Base-by-base conservation (phyloP, 768 basidiomycete genomes). In the Gloeopeniophorella convolvens region DNA sequence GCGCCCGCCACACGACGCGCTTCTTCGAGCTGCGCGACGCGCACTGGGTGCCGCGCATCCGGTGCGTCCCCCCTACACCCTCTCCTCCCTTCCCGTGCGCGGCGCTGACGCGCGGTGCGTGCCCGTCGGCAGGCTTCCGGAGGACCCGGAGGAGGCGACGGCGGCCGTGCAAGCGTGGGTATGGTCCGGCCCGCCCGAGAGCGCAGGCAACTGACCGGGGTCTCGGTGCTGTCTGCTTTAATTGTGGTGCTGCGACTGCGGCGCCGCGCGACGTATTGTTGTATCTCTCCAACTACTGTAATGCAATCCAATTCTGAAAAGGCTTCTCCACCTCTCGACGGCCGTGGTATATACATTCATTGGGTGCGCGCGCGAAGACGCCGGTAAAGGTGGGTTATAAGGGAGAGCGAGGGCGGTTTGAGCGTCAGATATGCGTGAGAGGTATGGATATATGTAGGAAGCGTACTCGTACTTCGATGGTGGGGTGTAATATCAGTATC, bases 1-100 rank as follows among this genome's bases (percentile, higher is more conserved):
- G 88, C 5, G 72, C 78, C 56, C 69, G 68, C 43, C 83, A 87
- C 59, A 69, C 75, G n/a, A 80, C 89, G 40, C 74, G 85, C 58
- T 98, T 85, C 71, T 99, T 99, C 68, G 77, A 80, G 65, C 68
- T 77, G 59, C 70, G 70, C 46, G 80, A 88, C 51, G 89, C 89
- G 5, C 80, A 82, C 59, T 97, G 90, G 86, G 70, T 77, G 54
- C 90, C 93, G 2, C 89, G 83, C 63, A 68, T 97, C 57, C 70
- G 67, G 86, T 88, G 62, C 53, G 85, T 73, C 23, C 26, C 33
- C 31, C 40, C 37, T 42, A 43, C 48, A 31, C 8, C 45, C 20
- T 27, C 27, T 32, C 40, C 37, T 23, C 39, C 45, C 48, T 15
- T 54, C 56, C 42, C 37, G 37, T 35, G 50, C 48, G 44, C 34